Evolutionary conservation across 148 eudicot genomes (phyloP), one percentile per base, ranked within the genome.

Genomic region (Cornus florida): DNA sequence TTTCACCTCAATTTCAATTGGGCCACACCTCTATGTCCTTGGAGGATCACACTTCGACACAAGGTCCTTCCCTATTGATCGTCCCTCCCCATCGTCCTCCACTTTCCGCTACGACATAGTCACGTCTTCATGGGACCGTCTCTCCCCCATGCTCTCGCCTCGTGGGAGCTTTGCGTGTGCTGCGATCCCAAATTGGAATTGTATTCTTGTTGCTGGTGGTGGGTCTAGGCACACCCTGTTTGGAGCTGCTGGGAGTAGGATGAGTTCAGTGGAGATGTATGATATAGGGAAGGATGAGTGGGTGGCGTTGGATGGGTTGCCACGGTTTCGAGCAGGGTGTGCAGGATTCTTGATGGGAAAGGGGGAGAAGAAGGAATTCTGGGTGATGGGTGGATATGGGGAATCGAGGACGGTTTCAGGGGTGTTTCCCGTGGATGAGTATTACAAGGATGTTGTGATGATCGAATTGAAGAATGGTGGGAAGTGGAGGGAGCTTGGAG

Each of bases 361-460:
- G 70, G 88, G 72, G 19, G 84, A 76, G 39, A 83, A 76, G 84
- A 86, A 77, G 75, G 97, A 93, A 81, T 92, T 95, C 71, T 93
- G 99, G 97, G 99, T 95, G 80, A 93, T 95, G 97, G 99, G 99
- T 1, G 99, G 99, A 56, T 95, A 95, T 59, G 97, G 99, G 8
- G 94, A 89, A 81, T 86, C 90, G 70, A 88, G 91, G 86, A 92
- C 93, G 53, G 88, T 96, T 9, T 79, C 88, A 2, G 99, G 99
- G 79, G 90, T 93, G 70, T 88, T 96, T 82, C 98, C 97, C 0
- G 92, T 96, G 78, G 98, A 96, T 77, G 92, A 93, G 81, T 87
- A 92, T 85, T 92, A 90, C 69, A 87, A 83, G 80, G 97, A 93
- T 75, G 91, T 87, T 17, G 91, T 91, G 77, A 95, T 89, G 82